Evolutionary conservation across 306 rosid species (phyloP).

Genomic region (Castanea crenata): DNA sequence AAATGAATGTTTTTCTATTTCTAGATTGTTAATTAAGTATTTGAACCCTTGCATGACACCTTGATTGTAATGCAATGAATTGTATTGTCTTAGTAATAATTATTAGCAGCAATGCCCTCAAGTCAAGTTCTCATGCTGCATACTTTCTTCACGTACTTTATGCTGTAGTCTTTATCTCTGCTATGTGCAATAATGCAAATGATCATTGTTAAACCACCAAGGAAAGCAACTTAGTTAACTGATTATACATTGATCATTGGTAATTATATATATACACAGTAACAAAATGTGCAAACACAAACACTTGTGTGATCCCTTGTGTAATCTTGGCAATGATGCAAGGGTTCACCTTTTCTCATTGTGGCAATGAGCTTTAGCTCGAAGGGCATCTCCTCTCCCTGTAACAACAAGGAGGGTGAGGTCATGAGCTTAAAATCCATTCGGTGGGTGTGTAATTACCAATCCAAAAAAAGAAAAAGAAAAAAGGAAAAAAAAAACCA

Average conservation of each 20-base stretch:
- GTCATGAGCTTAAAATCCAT: too few relatives aligned
- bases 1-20: neutral
- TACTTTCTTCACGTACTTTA: neutral
- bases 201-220: neutral
- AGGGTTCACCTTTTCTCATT: too few relatives aligned
- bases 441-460: too few relatives aligned
- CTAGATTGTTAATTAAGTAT: neutral
- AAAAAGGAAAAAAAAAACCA: too few relatives aligned
- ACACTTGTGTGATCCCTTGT: too few relatives aligned
- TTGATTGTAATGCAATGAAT: neutral
- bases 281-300: neutral
- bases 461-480: too few relatives aligned
- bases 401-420: too few relatives aligned
- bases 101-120: neutral
- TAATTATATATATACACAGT: neutral
- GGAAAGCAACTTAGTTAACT: neutral
- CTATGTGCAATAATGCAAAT: neutral
- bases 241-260: neutral
- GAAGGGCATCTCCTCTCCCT: too few relatives aligned
- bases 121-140: neutral
- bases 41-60: neutral
- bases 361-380: too few relatives aligned
- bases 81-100: neutral
- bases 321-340: too few relatives aligned
- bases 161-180: too few relatives aligned